Percentiles rank a stretch among this genome's conserved stretches.
Evolutionary conservation across 2,329 filamentous ascomycete genomes (phyloP).

Genomic region (Penicillium sp.): DNA sequence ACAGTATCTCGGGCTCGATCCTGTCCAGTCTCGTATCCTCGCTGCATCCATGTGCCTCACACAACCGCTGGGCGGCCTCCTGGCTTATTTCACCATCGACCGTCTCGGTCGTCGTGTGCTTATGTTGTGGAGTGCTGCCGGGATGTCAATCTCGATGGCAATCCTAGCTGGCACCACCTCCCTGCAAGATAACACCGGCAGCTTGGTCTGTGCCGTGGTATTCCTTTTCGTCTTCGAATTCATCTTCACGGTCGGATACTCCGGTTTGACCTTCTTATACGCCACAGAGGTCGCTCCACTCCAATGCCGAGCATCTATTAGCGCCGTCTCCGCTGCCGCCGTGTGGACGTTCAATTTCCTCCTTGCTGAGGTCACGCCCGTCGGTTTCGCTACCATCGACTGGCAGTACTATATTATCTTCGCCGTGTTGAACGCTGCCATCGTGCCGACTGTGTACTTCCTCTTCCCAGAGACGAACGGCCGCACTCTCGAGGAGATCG

Average conservation of each 20-base stretch:
- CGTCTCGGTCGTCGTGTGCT: conserved; percentile 31
- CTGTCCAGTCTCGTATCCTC: conserved; percentile 7
- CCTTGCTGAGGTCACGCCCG: conserved; percentile 17
- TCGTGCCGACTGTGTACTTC: conserved; percentile 37
- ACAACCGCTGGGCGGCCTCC: conserved; percentile 37
- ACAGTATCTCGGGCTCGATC: conserved; percentile 6
- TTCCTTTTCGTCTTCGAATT: conserved; percentile 16
- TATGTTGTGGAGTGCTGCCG: conserved; percentile 22
- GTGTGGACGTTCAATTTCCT: conserved; percentile 21
- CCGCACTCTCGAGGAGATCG: conserved; percentile 40
- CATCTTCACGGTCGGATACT: conserved; percentile 16
- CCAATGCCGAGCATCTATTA: conserved; percentile 13
- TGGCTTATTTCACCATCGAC: conserved; percentile 44
- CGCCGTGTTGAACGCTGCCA: conserved; percentile 40
- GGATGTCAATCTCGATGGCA: conserved; percentile 15
- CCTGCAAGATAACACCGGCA: conserved; percentile 1
- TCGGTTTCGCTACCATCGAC: conserved; percentile 12
- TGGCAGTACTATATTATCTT: conserved; percentile 26
- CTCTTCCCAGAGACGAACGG: conserved; percentile 43
- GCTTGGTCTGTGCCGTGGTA: conserved; percentile 11
- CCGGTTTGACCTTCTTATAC: conserved; percentile 16
- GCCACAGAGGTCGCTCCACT: conserved; percentile 13
- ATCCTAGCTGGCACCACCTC: conserved; percentile 7
- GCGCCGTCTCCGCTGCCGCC: conserved; percentile 14
- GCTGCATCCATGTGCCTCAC: conserved; percentile 15